Percentiles rank a stretch among this genome's conserved stretches.
Evolutionary conservation across 345 rosid genomes (phyloP).

Genomic region (Hypericum androsaemum): DNA sequence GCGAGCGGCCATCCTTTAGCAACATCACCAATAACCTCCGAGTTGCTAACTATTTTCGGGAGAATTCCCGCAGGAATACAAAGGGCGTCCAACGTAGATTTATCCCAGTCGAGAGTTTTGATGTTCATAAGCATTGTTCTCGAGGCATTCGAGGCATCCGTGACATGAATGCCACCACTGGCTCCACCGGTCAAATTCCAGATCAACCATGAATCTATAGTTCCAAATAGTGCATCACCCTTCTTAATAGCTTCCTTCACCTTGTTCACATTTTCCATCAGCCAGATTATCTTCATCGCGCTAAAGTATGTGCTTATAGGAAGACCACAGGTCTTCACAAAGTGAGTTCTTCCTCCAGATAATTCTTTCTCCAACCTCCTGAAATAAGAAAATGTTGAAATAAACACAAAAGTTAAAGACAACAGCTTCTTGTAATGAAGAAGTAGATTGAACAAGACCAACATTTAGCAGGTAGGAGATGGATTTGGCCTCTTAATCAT

Average conservation of each 20-base stretch:
- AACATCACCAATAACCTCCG: constrained; percentile 67
- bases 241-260: constrained; percentile 47
- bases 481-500: no score
- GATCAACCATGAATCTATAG: constrained; percentile 78
- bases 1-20: constrained; percentile 76
- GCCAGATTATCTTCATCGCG: constrained; percentile 76
- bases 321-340: constrained; percentile 65
- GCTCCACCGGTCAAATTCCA: constrained; percentile 92
- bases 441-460: no score
- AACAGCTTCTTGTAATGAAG: no score
- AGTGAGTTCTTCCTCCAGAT: constrained; percentile 72
- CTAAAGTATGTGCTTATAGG: constrained; percentile 91
- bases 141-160: constrained; percentile 90
- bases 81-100: constrained; percentile 37
- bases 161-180: constrained; percentile 62
- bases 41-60: constrained; percentile 73
- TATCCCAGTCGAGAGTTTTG: constrained; percentile 71
- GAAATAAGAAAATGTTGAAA: no score
- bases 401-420: no score
- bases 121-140: constrained; percentile 92
- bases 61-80: constrained; percentile 51
- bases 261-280: constrained; percentile 66
- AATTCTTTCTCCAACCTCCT: constrained; percentile 81
- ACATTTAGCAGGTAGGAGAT: no score
- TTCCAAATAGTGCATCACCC: constrained; percentile 79